Evolutionary conservation across 129 eudicot genomes (phyloP), one percentile per base, ranked within the genome.

Genomic region (Rutidosis leptorrhynchoides): DNA sequence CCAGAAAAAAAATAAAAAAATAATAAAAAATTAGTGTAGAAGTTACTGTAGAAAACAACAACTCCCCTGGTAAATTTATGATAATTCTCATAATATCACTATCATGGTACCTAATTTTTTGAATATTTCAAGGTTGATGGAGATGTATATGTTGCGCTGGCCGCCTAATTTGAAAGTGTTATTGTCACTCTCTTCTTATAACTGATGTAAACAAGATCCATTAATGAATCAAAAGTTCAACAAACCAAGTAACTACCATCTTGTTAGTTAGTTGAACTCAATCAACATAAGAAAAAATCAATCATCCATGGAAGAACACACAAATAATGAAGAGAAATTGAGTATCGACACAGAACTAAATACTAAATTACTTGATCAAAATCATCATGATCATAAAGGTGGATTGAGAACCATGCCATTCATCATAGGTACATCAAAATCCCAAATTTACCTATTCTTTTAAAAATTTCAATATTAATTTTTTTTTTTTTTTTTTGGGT

Each of bases 351-450:
- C 45, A 25, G 74, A 75, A 17, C 2, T 75, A 48, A 25, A 59
- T 7, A 68, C 68, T 4, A 57, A 77, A 29, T 56, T 77, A 56
- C 68, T 77, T 51, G 12, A 14, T 23, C 14, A 71, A 3, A 9
- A 33, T 54, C 27, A 65, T 23, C 56, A 56, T 29, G 48, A 24
- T 67, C 74, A 10, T 8, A 64, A 77, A 29, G 81, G 81, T 56
- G 81, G 81, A n/a, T 1, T 77, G 26, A 63, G 30, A 77, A 77
- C 81, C 55, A 77, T 77, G 77, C 77, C 81, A 3, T 77, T 77
- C 77, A 77, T 77, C 43, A 77, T 77, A 43, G 81, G 81, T 77
- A 77, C 45, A 8, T 25, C 11, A 8, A 42, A 55, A 25, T 21
- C 45, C 66, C 59, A n/a, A n/a, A n/a, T n/a, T n/a, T n/a, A n/a